Evolutionary conservation across 1,139 yeast species (phyloP).

Genomic region (Geotrichum klebahnii): DNA sequence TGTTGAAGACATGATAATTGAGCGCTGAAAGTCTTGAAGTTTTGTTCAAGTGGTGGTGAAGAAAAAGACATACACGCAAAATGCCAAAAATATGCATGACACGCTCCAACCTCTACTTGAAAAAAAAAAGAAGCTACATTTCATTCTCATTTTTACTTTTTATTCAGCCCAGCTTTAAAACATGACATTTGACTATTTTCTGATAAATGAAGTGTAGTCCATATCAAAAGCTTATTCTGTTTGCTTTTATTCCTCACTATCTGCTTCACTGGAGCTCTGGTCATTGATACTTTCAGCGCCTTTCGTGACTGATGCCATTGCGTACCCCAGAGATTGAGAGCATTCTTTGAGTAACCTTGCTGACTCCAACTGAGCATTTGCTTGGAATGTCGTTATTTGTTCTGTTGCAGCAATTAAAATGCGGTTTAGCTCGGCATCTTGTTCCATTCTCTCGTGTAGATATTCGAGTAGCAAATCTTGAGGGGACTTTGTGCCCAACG

Average conservation of each 20-base stretch:
- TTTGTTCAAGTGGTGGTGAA: constrained; percentile 1
- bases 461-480: constrained; percentile 15
- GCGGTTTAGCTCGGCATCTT: constrained; percentile 16
- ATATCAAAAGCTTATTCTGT: no score
- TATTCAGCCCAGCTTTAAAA: no score
- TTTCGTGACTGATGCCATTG: no score
- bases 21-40: background rate
- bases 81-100: no score
- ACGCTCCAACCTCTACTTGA: no score
- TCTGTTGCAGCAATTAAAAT: constrained; percentile 12
- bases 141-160: no score
- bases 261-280: no score
- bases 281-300: background rate
- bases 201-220: no score
- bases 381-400: constrained; percentile 11
- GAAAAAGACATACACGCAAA: background rate
- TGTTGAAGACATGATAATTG: constrained; percentile 11
- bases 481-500: constrained; percentile 9
- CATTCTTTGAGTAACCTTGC: constrained; percentile 10
- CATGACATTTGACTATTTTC: no score
- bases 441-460: constrained; percentile 15
- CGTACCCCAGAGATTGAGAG: background rate
- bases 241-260: no score
- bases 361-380: constrained; percentile 13
- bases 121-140: no score